These are phyloP conservation scores for Epichloe gansuensis DNA, from an alignment of 2,329 filamentous ascomycete species.

Conservation along the genomic window DNA sequence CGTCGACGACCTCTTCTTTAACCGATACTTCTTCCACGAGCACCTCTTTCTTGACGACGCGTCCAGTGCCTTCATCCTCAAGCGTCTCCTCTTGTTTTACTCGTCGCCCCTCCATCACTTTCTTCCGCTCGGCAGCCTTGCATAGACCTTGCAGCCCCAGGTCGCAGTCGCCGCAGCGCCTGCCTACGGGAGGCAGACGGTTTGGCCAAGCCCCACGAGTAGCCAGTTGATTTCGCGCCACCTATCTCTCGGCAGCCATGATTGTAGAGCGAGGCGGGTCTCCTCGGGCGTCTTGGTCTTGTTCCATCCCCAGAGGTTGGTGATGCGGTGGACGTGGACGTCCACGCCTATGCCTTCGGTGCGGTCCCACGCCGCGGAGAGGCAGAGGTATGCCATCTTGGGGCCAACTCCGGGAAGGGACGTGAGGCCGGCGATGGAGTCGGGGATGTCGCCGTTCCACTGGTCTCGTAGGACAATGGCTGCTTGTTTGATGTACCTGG, in stretches of 20 bases:
- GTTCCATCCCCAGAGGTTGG: constrained; percentile 90
- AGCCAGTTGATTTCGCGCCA: constrained; percentile 92
- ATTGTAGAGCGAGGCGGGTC: constrained; percentile 62
- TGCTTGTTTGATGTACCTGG: constrained; percentile 55
- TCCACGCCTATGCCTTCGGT: constrained; percentile 80
- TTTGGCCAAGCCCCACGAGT: constrained; percentile 80
- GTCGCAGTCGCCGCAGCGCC: constrained; percentile 76
- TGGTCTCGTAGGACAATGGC: constrained; percentile 61
- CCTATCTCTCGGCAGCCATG: constrained; percentile 70
- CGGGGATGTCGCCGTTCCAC: constrained; percentile 66
- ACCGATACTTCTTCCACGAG: constrained; percentile 11
- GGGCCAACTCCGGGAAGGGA: constrained; percentile 78
- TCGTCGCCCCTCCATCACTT: constrained; percentile 46
- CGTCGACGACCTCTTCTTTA: constrained; percentile 9
- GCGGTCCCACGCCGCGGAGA: constrained; percentile 56
- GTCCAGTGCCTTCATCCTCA: constrained; percentile 14
- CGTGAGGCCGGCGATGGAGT: constrained; percentile 62
- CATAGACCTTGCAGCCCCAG: constrained; percentile 68
- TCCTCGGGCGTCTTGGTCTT: constrained; percentile 71
- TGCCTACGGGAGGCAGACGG: constrained; percentile 71
- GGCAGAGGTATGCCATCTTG: constrained; percentile 87
- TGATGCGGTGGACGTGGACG: constrained; percentile 89
- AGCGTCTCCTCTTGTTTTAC: constrained; percentile 18
- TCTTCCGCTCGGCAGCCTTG: constrained; percentile 53
- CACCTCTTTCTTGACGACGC: constrained; percentile 14